Percentiles rank a stretch among this genome's conserved stretches.
Conservation (phyloP, 2,329 filamentous ascomycete genomes). For the Trichophyton schoenleinii region DNA sequence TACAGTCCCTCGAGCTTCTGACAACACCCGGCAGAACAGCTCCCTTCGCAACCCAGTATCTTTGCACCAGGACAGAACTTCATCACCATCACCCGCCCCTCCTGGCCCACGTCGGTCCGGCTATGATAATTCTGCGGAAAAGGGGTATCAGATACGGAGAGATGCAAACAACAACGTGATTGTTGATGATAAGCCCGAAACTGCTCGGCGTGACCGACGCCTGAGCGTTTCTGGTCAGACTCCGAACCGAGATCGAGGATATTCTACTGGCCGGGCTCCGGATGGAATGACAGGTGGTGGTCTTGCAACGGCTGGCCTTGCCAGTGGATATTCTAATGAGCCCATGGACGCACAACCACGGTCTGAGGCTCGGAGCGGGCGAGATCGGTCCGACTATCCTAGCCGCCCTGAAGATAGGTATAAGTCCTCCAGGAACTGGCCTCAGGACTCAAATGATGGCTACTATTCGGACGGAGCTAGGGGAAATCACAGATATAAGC, state of each 20-base stretch:
- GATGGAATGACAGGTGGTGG: constrained; percentile 14
- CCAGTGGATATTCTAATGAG: constrained; percentile 20
- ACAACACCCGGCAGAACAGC: constrained; percentile 23
- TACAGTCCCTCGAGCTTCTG: constrained; percentile 24
- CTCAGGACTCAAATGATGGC: not conserved
- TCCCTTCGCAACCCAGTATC: constrained; percentile 34
- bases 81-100: constrained; percentile 13
- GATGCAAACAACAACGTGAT: constrained; percentile 5
- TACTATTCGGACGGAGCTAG: constrained; percentile 5
- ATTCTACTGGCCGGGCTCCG: not conserved
- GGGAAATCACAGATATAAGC: constrained; percentile 1
- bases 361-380: constrained; percentile 15
- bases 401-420: not conserved
- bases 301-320: constrained; percentile 27
- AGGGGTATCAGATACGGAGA: constrained; percentile 12
- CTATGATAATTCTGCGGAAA: constrained; percentile 33
- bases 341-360: constrained; percentile 16
- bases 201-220: not conserved
- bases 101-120: constrained; percentile 33
- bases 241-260: not conserved
- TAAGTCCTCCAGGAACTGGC: not conserved
- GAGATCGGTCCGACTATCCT: constrained; percentile 17
- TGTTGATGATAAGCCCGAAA: constrained; percentile 5
- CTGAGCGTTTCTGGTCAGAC: not conserved
- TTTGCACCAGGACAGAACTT: constrained; percentile 37